phyloP scores from a whole-genome alignment of 306 rosid genomes.

The Vicia villosa region DNA sequence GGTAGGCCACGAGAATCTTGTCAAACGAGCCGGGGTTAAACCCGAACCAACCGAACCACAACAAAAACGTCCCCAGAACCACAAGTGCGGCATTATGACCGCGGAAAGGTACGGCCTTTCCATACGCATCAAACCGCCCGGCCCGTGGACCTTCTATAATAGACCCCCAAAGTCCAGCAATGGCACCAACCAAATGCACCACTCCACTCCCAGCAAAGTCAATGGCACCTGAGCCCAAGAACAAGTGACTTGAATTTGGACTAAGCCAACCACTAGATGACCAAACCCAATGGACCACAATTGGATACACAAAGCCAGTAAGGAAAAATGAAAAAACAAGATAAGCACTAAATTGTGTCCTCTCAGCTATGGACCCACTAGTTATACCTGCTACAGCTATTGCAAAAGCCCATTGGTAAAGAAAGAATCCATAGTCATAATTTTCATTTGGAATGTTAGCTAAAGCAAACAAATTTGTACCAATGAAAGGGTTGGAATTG shows the following conservation, averaged over 20 bases:
- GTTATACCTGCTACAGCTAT: constrained; percentile 79
- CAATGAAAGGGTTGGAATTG: constrained; percentile 71
- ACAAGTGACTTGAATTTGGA: constrained; percentile 41
- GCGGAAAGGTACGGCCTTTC: constrained; percentile 49
- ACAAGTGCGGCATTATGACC: constrained; percentile 74
- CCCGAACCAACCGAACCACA: constrained; percentile 89
- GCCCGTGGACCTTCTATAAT: constrained; percentile 68
- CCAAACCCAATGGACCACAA: constrained; percentile 84
- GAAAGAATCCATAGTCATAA: constrained; percentile 72
- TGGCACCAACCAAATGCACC: constrained; percentile 77
- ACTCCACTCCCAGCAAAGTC: constrained; percentile 86
- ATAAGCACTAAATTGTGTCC: constrained; percentile 71
- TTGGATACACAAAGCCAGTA: constrained; percentile 72
- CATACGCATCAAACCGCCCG: constrained; percentile 62
- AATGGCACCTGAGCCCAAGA: constrained; percentile 68
- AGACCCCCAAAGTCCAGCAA: constrained; percentile 79
- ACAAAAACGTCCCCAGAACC: constrained; percentile 65
- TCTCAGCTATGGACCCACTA: constrained; percentile 77
- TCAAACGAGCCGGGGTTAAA: constrained; percentile 70
- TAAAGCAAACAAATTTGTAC: constrained; percentile 60
- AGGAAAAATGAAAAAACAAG: constrained; percentile 69
- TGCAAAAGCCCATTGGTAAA: constrained; percentile 84
- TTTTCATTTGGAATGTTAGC: constrained; percentile 44
- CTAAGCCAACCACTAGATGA: constrained; percentile 74
- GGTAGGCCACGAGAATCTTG: constrained; percentile 56